phyloP scores from a whole-genome alignment of 2,329 filamentous ascomycete genomes.

The Pestalotiopsis sp. region DNA sequence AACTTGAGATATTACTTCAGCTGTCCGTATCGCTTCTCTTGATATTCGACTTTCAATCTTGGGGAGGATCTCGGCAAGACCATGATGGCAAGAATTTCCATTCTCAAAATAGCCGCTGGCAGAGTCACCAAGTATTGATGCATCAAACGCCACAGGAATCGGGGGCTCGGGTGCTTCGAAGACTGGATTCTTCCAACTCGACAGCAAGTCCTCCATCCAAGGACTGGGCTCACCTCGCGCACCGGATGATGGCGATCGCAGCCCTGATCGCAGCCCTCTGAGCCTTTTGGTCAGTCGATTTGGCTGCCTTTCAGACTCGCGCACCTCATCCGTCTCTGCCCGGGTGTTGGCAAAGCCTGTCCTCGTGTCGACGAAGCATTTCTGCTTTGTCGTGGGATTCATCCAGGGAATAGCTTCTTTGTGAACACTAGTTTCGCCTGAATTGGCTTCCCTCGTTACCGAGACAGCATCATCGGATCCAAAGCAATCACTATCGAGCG shows the following conservation, averaged over 20 bases:
- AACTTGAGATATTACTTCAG: constrained; percentile 77
- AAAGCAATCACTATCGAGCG: not conserved
- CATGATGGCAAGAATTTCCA: not conserved
- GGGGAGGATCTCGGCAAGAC: constrained; percentile 21
- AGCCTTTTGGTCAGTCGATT: constrained; percentile 9
- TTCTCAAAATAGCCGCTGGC: constrained; percentile 18
- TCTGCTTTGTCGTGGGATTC: constrained; percentile 60
- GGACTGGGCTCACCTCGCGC: constrained; percentile 22
- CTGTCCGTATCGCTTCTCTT: constrained; percentile 59
- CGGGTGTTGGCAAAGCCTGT: constrained; percentile 50
- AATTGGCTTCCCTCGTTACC: constrained; percentile 9
- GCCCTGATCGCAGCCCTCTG: constrained; percentile 19
- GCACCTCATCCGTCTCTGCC: constrained; percentile 31
- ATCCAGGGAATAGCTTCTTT: constrained; percentile 55
- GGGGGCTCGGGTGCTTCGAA: constrained; percentile 57
- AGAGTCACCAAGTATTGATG: constrained; percentile 9
- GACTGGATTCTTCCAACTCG: constrained; percentile 75
- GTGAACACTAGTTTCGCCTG: constrained; percentile 26
- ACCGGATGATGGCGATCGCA: constrained; percentile 18
- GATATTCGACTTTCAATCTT: constrained; percentile 55
- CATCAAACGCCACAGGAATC: constrained; percentile 45
- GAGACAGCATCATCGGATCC: constrained; percentile 1
- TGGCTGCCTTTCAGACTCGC: constrained; percentile 29
- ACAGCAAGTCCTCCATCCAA: constrained; percentile 65
- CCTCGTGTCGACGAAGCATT: constrained; percentile 52